Base-by-base conservation (phyloP, 1,284 basidiomycete species). In the Ustilago esculenta region DNA sequence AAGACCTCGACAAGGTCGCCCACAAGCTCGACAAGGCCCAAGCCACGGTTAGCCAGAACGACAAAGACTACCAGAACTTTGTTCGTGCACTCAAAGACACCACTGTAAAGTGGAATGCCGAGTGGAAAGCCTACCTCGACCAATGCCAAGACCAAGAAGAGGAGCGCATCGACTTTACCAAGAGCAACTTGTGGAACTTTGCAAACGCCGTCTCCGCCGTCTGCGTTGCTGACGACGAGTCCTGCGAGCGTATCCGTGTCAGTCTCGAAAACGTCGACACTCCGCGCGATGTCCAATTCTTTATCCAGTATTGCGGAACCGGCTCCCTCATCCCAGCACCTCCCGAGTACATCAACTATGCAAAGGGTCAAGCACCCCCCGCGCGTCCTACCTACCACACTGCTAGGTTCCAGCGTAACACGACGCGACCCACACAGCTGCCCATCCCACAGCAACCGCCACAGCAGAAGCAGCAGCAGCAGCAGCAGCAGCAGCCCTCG, bases 131-230 rank as follows among this genome's bases (percentile, higher is more conserved):
- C 36, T 75, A 73, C 32, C 54, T 74, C 29, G 72, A 86, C 84
- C 88, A 88, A 53, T 94, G 91, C 72, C 96, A 99, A 84, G 95
- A 99, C 83, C 82, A 96, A 41, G 95, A 99, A 81, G 94, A 98
- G 77, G 90, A 95, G 64, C 87, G 96, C 14, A 84, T 96, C 80
- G 92, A 94, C 66, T 92, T 96, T 79, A 89, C 91, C 84, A 97
- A 96, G 84, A 91, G 94, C 81, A 92, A 92, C 72, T 86, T 96
- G 81, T 99, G 95, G 95, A 88, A 89, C 27, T 97, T 92, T 81
- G 94, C 95, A 2, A 99, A 99, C 82, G 90, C 90, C 1, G 90
- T 98, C 18, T 96, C 94, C 5, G 92, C 92, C 7, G 91, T 97
- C 23, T 98, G 96, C 78, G 94, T 99, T 12, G 86, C 89, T 18